Evolutionary conservation across 345 rosid genomes (phyloP), one percentile per base, ranked within the genome.

Genomic region (Populus ilicifolia): DNA sequence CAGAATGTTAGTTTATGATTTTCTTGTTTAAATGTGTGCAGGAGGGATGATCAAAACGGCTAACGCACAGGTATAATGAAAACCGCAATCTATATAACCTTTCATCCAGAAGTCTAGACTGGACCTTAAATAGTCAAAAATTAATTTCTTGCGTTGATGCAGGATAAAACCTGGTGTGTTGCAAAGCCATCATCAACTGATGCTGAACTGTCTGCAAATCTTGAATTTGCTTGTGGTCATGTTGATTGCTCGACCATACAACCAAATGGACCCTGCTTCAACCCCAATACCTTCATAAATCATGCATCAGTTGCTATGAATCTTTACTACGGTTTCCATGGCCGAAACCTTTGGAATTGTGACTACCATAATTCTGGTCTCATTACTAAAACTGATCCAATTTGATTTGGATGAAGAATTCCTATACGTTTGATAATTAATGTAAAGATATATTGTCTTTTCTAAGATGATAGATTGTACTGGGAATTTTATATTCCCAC

Each of bases 301-400:
- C 80, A 71, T 64, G 80, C 80, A 0, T 71, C 80, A 20, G 75
- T 71, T 27, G 76, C 36, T 17, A 78, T 78, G 76, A 78, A 78
- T n/a, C 38, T 64, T n/a, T 78, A 71, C 66, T 78, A 78, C 65
- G 66, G 36, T 13, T 27, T 25, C 17, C 43, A 14, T 16, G 75
- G 75, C 41, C 71, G 76, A 78, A 48, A 63, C 70, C 1, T 29
- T 0, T 78, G 75, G 75, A 64, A 35, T 27, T 78, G 80, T 78
- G 64, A 71, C 52, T 78, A 71, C 75, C 35, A 1, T 4, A 25
- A 52, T 1, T 29, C 75, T 71, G 80, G 65, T 25, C 71, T 71
- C 35, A 65, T 71, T 36, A 38, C 56, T 56, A 35, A 8, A 2
- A 48, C 46, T 39, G 75, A 78, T 78, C 80, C 80, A 71, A 18